These are phyloP conservation scores for Solanum commersonii DNA, from an alignment of 257 asterid species.

Conservation along the genomic window DNA sequence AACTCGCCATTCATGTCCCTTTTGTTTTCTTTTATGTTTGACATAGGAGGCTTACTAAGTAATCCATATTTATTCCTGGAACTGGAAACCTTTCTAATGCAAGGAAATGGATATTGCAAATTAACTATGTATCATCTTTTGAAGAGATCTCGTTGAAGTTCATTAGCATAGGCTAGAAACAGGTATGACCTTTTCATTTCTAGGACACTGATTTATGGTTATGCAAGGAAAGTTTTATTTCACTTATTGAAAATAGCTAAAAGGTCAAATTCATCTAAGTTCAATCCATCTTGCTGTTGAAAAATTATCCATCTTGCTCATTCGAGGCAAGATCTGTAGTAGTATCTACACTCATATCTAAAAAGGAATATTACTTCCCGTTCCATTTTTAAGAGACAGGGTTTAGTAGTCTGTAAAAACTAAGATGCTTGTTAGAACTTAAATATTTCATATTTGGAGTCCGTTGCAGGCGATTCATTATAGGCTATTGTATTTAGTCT, in stretches of 20 bases:
- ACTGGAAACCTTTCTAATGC: conserved; percentile 15
- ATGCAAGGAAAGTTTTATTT: not conserved
- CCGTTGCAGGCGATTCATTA: not conserved
- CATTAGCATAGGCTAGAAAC: conserved; percentile 88
- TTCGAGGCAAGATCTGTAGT: not conserved
- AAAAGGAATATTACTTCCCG: not conserved
- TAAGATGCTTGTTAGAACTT: not conserved
- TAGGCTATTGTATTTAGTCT: not conserved
- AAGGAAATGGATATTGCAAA: conserved; percentile 49
- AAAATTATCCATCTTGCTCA: not conserved
- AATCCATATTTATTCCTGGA: not conserved
- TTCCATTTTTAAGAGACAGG: not conserved
- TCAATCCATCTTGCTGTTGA: not conserved
- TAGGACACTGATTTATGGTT: not conserved
- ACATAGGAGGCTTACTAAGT: not conserved
- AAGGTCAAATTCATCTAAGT: not conserved
- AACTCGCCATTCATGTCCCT: not conserved
- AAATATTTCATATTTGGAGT: not conserved
- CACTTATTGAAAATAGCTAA: not conserved
- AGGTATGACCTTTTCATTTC: conserved; percentile 37
- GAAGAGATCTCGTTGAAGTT: conserved; percentile 95
- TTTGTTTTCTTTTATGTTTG: not conserved
- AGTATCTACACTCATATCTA: not conserved
- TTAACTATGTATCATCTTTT: conserved; percentile 75
- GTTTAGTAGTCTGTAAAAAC: not conserved